Base-by-base conservation (phyloP, 2,329 filamentous ascomycete genomes). In the Arthrinium phaeospermum region DNA sequence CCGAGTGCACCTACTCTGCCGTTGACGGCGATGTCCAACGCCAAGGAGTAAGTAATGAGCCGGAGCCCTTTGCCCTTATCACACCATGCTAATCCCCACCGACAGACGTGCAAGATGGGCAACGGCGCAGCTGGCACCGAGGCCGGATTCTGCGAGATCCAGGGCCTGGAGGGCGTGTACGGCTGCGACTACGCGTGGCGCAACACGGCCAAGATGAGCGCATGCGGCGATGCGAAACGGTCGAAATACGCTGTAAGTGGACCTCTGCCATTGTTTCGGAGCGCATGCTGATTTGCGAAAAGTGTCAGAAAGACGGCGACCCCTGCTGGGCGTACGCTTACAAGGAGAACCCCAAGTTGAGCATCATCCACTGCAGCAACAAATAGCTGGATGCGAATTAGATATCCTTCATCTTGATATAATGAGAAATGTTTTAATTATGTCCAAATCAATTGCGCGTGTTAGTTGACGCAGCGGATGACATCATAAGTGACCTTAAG, bases 221-320 rank as follows among this genome's bases (percentile, higher is more conserved):
- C 68, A 0, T 70, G 68, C 47, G 68, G 68, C 13, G 34, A 70
- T 24, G 68, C 68, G 14, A 51, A 22, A 27, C 6, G 41, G n/a
- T 70, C 68, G 3, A 47, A 70, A 70, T 70, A 70, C 30, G 68
- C 68, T 27, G 68, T 70, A 70, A 53, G 68, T 70, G 16, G 27
- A 22, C 67, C 8, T 49, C 19, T 30, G 37, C 44, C 8, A 13
- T 13, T 19, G 27, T 24, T 19, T 30, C 27, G 10, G 45, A 68
- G n/a, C 12, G 3, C 10, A 19, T 34, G 16, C 19, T 64, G 19
- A 64, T 13, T 27, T n/a, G 22, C n/a, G 19, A 10, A 41, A 41
- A 70, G 68, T 70, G 68, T 24, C 37, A 53, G n/a, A 24, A 34
- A 41, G 47, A 70, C 37, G 68, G 68, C n/a, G 44, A 47, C 47